phyloP scores from a whole-genome alignment of 148 eudicot species.

The Vaccinium myrtillus region DNA sequence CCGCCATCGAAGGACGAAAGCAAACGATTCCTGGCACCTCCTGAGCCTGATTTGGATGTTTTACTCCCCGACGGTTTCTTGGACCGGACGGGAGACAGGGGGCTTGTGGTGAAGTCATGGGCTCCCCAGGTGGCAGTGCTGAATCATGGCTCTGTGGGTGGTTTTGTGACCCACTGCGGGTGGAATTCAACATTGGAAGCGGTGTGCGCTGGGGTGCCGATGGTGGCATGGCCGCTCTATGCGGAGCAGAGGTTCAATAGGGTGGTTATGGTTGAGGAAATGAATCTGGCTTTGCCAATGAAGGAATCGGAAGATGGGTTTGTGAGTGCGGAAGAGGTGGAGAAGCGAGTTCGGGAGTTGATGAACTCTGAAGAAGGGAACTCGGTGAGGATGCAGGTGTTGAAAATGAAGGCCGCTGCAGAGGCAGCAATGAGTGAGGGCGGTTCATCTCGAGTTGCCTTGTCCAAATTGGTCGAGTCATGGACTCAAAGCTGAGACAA shows the following conservation, averaged over 20 bases:
- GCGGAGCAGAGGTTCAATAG: conserved; percentile 50
- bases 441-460: conserved; percentile 31
- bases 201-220: conserved; percentile 40
- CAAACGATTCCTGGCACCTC: conserved; percentile 17
- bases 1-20: conserved; percentile 32
- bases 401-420: conserved; percentile 20
- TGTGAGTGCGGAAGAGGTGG: conserved; percentile 39
- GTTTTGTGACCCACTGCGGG: conserved; percentile 66
- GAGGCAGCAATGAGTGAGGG: conserved; percentile 20
- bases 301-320: conserved; percentile 32
- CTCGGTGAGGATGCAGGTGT: conserved; percentile 23
- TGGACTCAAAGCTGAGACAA: conserved; percentile 13
- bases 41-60: conserved; percentile 33
- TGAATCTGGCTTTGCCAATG: conserved; percentile 36
- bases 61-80: conserved; percentile 51
- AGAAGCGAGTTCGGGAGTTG: conserved; percentile 36
- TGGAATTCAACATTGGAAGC: conserved; percentile 62
- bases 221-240: conserved; percentile 56
- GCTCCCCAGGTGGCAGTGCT: conserved; percentile 49
- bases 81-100: conserved; percentile 42
- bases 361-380: conserved; percentile 33
- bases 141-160: conserved; percentile 49
- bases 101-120: conserved; percentile 59
- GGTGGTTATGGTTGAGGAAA: conserved; percentile 40
- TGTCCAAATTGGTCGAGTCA: conserved; percentile 19